Percentiles rank a stretch among this genome's conserved stretches.
Conservation (phyloP, 2,329 filamentous ascomycete genomes). For the Fusarium sp. region DNA sequence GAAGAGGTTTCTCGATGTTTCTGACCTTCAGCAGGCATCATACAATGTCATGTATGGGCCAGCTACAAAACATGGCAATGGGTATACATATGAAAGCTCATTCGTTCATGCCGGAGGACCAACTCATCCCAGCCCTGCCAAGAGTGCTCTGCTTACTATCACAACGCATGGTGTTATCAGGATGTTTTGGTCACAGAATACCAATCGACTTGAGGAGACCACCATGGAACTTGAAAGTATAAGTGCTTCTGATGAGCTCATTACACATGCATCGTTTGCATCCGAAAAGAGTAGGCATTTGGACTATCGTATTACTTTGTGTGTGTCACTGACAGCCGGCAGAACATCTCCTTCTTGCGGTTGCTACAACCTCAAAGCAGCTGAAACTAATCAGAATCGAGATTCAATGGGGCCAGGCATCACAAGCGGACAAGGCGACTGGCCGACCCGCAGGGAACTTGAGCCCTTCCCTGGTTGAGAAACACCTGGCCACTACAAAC, state of each 20-base stretch:
- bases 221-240: slow-evolving; percentile 79
- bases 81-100: slow-evolving; percentile 76
- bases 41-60: slow-evolving; percentile 65
- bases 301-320: neutral
- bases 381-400: slow-evolving; percentile 77
- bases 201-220: slow-evolving; percentile 75
- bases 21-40: slow-evolving; percentile 42
- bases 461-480: slow-evolving; percentile 63
- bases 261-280: slow-evolving; percentile 81
- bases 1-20: neutral
- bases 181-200: slow-evolving; percentile 80
- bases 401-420: slow-evolving; percentile 72
- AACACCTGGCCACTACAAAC: slow-evolving; percentile 64
- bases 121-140: slow-evolving; percentile 74
- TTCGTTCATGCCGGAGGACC: slow-evolving; percentile 74
- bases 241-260: slow-evolving; percentile 75
- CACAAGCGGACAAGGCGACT: slow-evolving; percentile 63
- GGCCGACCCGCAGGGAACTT: slow-evolving; percentile 57
- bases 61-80: slow-evolving; percentile 67
- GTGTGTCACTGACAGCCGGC: slow-evolving; percentile 40
- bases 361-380: slow-evolving; percentile 75
- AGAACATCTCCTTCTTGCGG: slow-evolving; percentile 68
- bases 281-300: slow-evolving; percentile 73
- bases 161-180: slow-evolving; percentile 78
- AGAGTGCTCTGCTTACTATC: slow-evolving; percentile 79